Evolutionary conservation across 352 stramenopile species (phyloP), one percentile per base, ranked within the genome.

Genomic region (Globisporangium iwayamae): DNA sequence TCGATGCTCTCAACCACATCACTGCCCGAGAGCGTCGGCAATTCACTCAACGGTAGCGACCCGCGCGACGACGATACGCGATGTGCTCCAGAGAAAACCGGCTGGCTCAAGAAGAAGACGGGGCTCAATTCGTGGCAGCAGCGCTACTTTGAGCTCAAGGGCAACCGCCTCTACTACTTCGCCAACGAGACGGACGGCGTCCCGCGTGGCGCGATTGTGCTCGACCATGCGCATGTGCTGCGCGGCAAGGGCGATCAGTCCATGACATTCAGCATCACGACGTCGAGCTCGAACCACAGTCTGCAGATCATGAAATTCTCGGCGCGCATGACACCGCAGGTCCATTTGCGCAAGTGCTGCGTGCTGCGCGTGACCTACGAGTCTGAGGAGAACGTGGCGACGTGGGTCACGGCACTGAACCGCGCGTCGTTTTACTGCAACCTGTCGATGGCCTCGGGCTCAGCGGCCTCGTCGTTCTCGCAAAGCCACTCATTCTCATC

Each of bases 131-230:
- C 85, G 30, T 92, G 81, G 85, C 83, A 94, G 43, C 68, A 75
- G 48, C 79, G 85, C 18, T 94, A 88, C 68, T 94, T 92, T 56
- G 85, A 94, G 63, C 75, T 92, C 34, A 91, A 92, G 54, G 83
- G 85, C 32, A 91, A 90, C 50, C 81, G 83, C 0, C 53, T 94
- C 22, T 94, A 89, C 65, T 94, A 91, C 67, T 93, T 91, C 56
- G 73, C 76, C 30, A 86, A 67, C 62, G 83, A 92, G 59, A 87
- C 70, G 18, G 85, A 91, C 62, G 85, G 85, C 32, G 76, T 94
- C 20, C 82, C 85, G 18, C 74, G 78, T 34, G 85, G 82, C 14
- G 85, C 82, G n/a, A 87, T 91, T 20, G 60, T 91, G 1, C 47
- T 93, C 30, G 82, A 91, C 52, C 77, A 91, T 50, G 81, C 80